Evolutionary conservation across 129 eudicot species (phyloP), one percentile per base, ranked within the genome.

Genomic region (Smallanthus sonchifolius): DNA sequence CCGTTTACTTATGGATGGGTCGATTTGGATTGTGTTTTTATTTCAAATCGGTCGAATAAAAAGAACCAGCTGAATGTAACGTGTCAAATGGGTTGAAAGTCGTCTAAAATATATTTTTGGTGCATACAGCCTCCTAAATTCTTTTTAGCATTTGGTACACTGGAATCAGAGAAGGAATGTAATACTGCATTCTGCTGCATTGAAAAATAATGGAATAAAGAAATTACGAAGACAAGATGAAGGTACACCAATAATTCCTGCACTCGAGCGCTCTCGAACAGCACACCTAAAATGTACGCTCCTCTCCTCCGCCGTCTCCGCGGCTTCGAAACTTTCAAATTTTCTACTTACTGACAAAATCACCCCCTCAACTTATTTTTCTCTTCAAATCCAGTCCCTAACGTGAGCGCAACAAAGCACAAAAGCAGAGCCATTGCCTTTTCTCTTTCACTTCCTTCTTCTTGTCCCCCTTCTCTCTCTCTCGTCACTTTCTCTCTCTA

Each of bases 271-370:
- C 81, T 32, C 65, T 67, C 67, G 69, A 81, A 64, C 69, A 55
- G 60, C 55, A 44, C 65, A 42, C 73, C 81, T 24, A n/a, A n/a
- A n/a, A n/a, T n/a, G n/a, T 66, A 82, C 85, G 83, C 80, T 83
- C 82, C 82, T 66, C 83, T 51, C 51, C 1, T 65, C 83, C 87
- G 74, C 85, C 85, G 63, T 76, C 83, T 76, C 83, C 89, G 92
- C 92, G 88, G 84, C 79, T 65, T 84, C 60, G 55, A 75, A 69
- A 73, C 49, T 84, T 86, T 81, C 63, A 85, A 82, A 65, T 36
- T 6, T 76, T 59, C 8, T n/a, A 34, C 7, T 24, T 74, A 62
- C 48, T 72, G 40, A 73, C 86, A 62, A 79, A 61, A 75, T 13
- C 80, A 79, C 83, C 87, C 88, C 70, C 81, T 70, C 62, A 6